Conservation (phyloP, 192 early-diverging fungal genomes). For the Backusella psychrophila region DNA sequence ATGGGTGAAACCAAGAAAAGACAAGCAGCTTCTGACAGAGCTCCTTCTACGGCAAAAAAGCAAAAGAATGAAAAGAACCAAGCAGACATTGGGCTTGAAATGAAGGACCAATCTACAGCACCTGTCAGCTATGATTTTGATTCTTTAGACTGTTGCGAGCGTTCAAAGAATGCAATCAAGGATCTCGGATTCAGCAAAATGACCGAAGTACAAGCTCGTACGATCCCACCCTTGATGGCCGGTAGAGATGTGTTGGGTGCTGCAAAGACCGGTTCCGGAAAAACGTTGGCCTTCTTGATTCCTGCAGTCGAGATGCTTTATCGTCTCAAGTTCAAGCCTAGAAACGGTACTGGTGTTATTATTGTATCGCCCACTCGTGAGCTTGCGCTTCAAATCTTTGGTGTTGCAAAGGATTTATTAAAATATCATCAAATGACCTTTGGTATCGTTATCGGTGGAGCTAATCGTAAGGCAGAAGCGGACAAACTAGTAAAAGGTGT, state of each 20-base stretch:
- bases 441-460: conserved; percentile 98
- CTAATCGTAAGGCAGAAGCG: conserved; percentile 94
- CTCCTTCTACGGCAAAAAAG: neutral
- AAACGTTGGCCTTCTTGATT: conserved; percentile 97
- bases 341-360: conserved; percentile 93
- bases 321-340: conserved; percentile 92
- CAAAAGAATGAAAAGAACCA: conserved; percentile 2
- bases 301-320: conserved; percentile 89
- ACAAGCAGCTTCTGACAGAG: conserved; percentile 8
- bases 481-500: conserved; percentile 97
- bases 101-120: neutral
- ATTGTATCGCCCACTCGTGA: conserved; percentile 98
- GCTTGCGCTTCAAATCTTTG: conserved; percentile 98
- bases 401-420: conserved; percentile 94
- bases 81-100: neutral
- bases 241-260: conserved; percentile 98
- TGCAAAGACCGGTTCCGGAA: conserved; percentile 97
- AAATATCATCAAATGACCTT: conserved; percentile 97
- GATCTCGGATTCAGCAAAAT: conserved; percentile 94
- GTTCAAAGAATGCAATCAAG: conserved; percentile 78
- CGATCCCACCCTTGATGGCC: conserved; percentile 92
- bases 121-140: conserved; percentile 63
- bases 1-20: conserved; percentile 8
- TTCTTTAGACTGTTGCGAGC: conserved; percentile 77
- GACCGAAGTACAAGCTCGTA: conserved; percentile 97